phyloP scores from a whole-genome alignment of 371 early-diverging fungal species.

The Vairimorpha apis region DNA sequence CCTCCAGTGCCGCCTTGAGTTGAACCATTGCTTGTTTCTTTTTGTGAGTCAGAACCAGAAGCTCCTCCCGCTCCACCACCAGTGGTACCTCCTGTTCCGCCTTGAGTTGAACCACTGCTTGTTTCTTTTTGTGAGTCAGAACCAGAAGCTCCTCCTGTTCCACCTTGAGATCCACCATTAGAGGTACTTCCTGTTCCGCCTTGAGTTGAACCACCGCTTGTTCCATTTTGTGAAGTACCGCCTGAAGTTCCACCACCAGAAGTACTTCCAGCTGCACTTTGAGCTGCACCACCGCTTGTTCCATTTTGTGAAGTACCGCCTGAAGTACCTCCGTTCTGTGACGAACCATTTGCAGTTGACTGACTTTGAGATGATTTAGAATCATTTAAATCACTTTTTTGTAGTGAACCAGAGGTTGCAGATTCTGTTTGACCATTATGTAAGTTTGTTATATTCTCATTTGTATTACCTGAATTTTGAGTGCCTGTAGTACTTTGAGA shows the following conservation, averaged over 20 bases:
- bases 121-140: neutral
- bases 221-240: neutral
- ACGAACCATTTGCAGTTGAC: neutral
- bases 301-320: neutral
- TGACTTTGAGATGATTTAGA: neutral
- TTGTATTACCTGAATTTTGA: neutral
- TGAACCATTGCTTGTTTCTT: neutral
- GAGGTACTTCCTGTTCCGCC: neutral
- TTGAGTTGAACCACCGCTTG: neutral
- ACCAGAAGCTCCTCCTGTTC: neutral
- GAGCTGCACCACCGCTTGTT: neutral
- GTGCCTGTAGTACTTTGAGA: neutral
- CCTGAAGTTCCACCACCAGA: neutral
- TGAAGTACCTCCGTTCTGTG: neutral
- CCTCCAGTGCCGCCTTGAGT: neutral
- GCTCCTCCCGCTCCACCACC: conserved; percentile 6
- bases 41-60: neutral
- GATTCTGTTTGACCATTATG: neutral
- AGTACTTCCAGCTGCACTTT: neutral
- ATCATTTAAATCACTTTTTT: neutral
- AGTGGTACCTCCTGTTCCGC: neutral
- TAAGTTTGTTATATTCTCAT: neutral
- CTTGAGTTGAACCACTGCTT: neutral
- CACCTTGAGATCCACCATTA: conserved; percentile 9
- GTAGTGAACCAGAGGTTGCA: neutral